Base-by-base conservation (phyloP, 805 yeast species). In the Ogataea wickerhamii region DNA sequence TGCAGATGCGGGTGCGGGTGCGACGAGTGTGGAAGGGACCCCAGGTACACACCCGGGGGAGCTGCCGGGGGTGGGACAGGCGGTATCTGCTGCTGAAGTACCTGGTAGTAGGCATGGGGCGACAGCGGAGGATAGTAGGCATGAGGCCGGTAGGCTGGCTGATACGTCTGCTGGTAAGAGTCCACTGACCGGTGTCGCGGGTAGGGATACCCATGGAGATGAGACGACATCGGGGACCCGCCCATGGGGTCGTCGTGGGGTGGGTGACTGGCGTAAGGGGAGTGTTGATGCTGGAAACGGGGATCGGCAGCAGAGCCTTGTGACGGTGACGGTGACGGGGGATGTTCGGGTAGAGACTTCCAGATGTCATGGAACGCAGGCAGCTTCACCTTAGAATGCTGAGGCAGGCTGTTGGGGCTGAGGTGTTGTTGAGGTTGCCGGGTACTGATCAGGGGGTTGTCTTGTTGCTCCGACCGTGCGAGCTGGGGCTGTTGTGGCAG, bases 261-360 rank as follows among this genome's bases (percentile, higher is more conserved):
- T 22, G 25, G 25, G 11, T 8, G 25, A 8, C 25, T 12, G 12
- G 25, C 11, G 11, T 8, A 22, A 8, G 8, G 25, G 12, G 8
- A 12, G 12, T 22, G 12, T 12, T 22, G 25, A 12, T 12, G 11
- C 8, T 12, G 8, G 12, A 8, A 22, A 8, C 12, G 25, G 25
- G 25, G 25, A 8, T 22, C 25, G 11, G 12, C 12, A 8, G 25
- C 25, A 8, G 12, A 22, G 12, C 12, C 25, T 22, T 22, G 8
- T 22, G 25, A 8, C 12, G 25, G 25, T 12, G 25, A 22, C 25
- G 25, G 25, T n/a, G n/a, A n/a, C n/a, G n/a, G n/a, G n/a, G n/a
- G n/a, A n/a, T n/a, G n/a, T n/a, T n/a, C 73, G 83, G 61, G 78
- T 85, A 61, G 85, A 83, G 95, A 76, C 84, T 51, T 76, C 87